These are phyloP conservation scores for Tetrahymena borealis DNA, from an alignment of 73 alveolate species.

Conservation along the genomic window DNA sequence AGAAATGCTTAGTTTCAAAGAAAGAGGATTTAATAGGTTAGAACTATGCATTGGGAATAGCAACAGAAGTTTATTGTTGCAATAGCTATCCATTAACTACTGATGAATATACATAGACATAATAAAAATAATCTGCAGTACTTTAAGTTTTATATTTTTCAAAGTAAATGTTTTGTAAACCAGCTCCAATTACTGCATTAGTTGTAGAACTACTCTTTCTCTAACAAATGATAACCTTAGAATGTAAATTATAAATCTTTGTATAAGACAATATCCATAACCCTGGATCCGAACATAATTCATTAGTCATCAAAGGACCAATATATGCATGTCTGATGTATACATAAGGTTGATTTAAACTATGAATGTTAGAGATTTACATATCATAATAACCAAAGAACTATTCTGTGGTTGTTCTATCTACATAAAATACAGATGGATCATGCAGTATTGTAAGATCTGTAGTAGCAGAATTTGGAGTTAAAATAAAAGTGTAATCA, in stretches of 20 bases:
- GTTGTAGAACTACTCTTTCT: neutral
- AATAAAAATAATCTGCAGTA: neutral
- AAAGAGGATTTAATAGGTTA: neutral
- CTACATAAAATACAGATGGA: neutral
- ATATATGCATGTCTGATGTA: neutral
- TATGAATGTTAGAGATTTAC: neutral
- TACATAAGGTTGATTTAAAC: neutral
- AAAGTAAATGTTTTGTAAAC: neutral
- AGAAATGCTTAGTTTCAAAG: neutral
- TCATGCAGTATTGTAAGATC: neutral
- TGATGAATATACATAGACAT: neutral
- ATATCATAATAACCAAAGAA: neutral
- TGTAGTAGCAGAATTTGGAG: neutral
- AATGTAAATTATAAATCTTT: neutral
- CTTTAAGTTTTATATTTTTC: neutral
- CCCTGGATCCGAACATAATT: neutral
- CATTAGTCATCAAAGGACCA: neutral
- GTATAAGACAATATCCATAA: neutral
- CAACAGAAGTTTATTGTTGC: neutral
- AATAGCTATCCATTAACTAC: neutral
- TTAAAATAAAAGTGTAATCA: neutral
- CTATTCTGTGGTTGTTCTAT: neutral
- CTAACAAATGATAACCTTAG: neutral
- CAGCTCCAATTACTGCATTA: neutral
- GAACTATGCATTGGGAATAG: neutral